phyloP scores from a whole-genome alignment of 2,329 filamentous ascomycete genomes.

The Xylaria sp. region DNA sequence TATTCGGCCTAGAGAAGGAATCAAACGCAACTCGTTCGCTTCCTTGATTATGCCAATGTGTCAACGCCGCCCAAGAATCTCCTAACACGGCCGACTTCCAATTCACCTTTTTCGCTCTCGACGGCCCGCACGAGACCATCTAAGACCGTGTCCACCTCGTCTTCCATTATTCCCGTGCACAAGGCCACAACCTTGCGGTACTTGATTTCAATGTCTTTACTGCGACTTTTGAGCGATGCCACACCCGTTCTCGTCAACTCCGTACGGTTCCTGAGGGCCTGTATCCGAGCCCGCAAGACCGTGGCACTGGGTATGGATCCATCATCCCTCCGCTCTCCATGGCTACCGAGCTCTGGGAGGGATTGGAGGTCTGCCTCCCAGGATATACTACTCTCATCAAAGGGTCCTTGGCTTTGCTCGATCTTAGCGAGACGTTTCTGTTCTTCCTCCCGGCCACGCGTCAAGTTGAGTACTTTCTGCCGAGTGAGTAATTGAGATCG shows the following conservation, averaged over 20 bases:
- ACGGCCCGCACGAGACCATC: conserved; percentile 86
- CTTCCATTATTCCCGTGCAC: conserved; percentile 83
- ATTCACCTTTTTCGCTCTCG: conserved; percentile 82
- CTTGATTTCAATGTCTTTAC: conserved; percentile 85
- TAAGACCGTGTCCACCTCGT: conserved; percentile 81
- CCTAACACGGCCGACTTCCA: conserved; percentile 80
- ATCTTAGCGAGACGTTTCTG: conserved; percentile 63
- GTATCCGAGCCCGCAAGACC: conserved; percentile 73
- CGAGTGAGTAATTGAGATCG: conserved; percentile 72
- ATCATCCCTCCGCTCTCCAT: conserved; percentile 51
- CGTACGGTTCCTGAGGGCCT: conserved; percentile 77
- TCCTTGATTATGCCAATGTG: conserved; percentile 54
- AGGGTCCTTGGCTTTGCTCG: conserved; percentile 56
- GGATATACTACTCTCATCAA: conserved; percentile 57
- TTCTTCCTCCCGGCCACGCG: conserved; percentile 77
- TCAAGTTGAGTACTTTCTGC: conserved; percentile 82
- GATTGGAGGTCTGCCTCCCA: conserved; percentile 67
- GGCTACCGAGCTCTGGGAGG: conserved; percentile 53
- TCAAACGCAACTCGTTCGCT: conserved; percentile 52
- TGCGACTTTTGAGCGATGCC: conserved; percentile 77
- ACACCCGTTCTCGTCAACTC: conserved; percentile 74
- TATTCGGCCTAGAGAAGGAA: conserved; percentile 1
- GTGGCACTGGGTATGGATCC: conserved; percentile 67
- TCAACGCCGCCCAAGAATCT: conserved; percentile 85
- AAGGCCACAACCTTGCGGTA: conserved; percentile 89